phyloP scores from a whole-genome alignment of 78 protist species.

The Emiliania huxleyi region DNA sequence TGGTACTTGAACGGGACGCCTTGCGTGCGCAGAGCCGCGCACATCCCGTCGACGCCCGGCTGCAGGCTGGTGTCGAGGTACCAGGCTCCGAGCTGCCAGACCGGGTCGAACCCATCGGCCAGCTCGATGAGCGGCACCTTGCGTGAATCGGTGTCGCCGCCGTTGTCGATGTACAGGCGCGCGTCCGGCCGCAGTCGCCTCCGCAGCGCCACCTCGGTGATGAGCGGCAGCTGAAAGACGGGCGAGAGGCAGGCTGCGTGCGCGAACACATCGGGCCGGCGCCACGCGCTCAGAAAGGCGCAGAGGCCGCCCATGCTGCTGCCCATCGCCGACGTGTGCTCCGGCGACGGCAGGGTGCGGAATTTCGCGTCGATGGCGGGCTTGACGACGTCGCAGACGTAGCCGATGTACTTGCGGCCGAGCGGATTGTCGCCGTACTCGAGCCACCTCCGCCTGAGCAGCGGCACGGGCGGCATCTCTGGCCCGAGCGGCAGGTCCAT shows the following conservation, averaged over 20 bases:
- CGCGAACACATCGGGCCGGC: neutral
- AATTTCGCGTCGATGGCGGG: neutral
- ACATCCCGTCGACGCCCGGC: neutral
- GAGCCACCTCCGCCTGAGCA: neutral
- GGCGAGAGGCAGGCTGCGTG: neutral
- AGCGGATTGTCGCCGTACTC: neutral
- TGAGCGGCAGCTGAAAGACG: neutral
- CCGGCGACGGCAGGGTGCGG: neutral
- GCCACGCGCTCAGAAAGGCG: neutral
- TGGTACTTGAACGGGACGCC: too few species aligned
- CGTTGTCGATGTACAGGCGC: neutral
- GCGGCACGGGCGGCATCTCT: too few species aligned
- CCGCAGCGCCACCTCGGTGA: neutral
- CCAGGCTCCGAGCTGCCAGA: too few species aligned
- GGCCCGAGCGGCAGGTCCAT: too few species aligned
- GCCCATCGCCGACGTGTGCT: neutral
- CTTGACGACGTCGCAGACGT: neutral
- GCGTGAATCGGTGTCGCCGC: neutral
- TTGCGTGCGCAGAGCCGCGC: neutral
- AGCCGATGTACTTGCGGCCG: neutral
- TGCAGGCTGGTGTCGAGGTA: neutral
- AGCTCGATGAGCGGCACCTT: neutral
- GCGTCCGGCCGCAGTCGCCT: neutral
- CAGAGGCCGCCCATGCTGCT: neutral
- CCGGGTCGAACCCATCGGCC: neutral